phyloP scores from a whole-genome alignment of 2,329 filamentous ascomycete species.

The Phialocephala subalpina region DNA sequence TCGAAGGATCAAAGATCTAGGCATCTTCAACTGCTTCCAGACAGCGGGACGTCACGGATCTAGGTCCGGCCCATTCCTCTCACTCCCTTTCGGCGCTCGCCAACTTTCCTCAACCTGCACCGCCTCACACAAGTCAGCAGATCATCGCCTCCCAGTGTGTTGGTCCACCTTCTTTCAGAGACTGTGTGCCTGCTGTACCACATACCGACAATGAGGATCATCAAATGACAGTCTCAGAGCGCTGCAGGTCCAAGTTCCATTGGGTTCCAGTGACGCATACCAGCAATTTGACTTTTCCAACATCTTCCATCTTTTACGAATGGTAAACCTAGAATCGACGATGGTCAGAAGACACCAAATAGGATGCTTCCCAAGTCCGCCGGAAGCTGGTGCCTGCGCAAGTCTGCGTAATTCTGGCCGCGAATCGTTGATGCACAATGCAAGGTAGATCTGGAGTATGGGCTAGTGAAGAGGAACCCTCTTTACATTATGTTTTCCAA shows the following conservation, averaged over 20 bases:
- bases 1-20: not conserved
- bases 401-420: not conserved
- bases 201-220: slow-evolving; percentile 6
- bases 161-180: no score
- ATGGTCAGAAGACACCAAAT: not conserved
- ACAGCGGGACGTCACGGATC: not conserved
- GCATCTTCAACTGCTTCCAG: not conserved
- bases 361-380: not conserved
- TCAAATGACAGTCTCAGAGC: slow-evolving; percentile 4
- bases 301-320: not conserved
- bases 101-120: not conserved
- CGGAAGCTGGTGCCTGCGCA: slow-evolving; percentile 4
- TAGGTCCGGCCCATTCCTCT: not conserved
- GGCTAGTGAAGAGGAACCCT: not conserved
- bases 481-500: not conserved
- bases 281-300: not conserved
- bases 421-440: not conserved
- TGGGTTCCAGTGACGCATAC: not conserved
- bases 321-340: not conserved
- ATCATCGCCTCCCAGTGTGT: no score
- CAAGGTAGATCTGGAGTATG: slow-evolving; percentile 1
- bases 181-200: slow-evolving; percentile 4
- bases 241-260: not conserved
- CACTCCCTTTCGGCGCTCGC: not conserved
- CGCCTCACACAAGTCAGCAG: not conserved